These are phyloP conservation scores for Neospermospora avenae DNA, from an alignment of 2,329 filamentous ascomycete species.

Conservation along the genomic window DNA sequence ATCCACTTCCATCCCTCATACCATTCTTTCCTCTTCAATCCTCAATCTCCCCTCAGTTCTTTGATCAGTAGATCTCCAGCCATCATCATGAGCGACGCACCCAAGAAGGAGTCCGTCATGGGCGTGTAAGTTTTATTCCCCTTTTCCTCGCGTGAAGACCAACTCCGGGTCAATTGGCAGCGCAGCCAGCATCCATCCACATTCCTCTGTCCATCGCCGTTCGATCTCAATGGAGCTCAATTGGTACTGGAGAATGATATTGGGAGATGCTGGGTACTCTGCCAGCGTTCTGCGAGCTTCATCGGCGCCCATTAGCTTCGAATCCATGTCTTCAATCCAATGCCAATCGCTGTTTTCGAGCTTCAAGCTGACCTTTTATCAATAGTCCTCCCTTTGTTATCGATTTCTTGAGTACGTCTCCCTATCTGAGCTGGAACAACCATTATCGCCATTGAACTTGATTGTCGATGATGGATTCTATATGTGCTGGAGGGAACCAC, in stretches of 20 bases:
- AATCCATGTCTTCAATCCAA: constrained; percentile 21
- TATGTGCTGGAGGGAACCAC: constrained; percentile 1
- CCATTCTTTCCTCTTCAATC: constrained; percentile 24
- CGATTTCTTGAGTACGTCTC: constrained; percentile 95
- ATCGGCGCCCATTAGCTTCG: constrained; percentile 25
- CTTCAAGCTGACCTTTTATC: constrained; percentile 27
- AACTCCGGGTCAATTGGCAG: constrained; percentile 12
- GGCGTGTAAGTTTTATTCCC: constrained; percentile 57
- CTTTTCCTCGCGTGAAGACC: constrained; percentile 30
- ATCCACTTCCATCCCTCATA: constrained; percentile 20
- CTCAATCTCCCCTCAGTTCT: constrained; percentile 59
- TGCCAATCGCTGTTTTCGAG: constrained; percentile 10
- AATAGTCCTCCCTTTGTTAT: constrained; percentile 78
- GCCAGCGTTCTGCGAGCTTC: constrained; percentile 14
- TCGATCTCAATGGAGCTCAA: constrained; percentile 27
- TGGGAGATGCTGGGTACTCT: constrained; percentile 15
- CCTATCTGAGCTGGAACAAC: constrained; percentile 14
- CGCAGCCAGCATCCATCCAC: constrained; percentile 17
- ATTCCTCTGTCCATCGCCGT: constrained; percentile 24
- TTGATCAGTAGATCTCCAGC: constrained; percentile 37
- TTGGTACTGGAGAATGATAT: constrained; percentile 21
- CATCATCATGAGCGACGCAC: constrained; percentile 46
- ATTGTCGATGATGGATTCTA: constrained; percentile 13
- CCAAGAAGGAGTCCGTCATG: constrained; percentile 55
- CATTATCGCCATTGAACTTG: constrained; percentile 13